These are phyloP conservation scores for Escallonia rubra DNA, from an alignment of 129 eudicot species.

Conservation along the genomic window DNA sequence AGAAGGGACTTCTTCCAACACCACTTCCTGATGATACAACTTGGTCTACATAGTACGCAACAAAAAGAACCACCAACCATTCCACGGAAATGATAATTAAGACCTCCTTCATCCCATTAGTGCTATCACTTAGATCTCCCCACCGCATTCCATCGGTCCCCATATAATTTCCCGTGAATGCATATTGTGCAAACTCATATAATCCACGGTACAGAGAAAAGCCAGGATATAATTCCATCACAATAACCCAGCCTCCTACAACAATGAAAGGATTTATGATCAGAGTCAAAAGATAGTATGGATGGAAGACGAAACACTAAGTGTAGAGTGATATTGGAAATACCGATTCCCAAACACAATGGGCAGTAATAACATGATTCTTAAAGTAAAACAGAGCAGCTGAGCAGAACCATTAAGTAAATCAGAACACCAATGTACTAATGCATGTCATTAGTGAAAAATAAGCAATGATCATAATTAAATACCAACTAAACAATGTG, in stretches of 20 bases:
- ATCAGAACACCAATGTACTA: background rate
- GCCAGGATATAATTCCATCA: slow-evolving; percentile 85
- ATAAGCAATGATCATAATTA: too few species aligned
- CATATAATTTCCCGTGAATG: slow-evolving; percentile 49
- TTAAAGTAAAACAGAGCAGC: too few species aligned
- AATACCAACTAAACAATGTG: too few species aligned
- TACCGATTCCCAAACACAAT: background rate
- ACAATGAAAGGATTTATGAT: background rate
- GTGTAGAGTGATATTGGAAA: background rate
- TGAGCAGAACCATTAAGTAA: too few species aligned
- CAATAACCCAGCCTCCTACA: slow-evolving; percentile 78
- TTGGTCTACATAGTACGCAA: slow-evolving; percentile 75
- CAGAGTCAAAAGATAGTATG: background rate
- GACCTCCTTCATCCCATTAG: slow-evolving; percentile 67
- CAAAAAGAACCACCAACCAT: slow-evolving; percentile 66
- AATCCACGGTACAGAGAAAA: slow-evolving; percentile 76
- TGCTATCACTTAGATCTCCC: slow-evolving; percentile 57
- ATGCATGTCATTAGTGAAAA: background rate
- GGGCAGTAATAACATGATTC: too few species aligned
- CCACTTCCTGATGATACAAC: slow-evolving; percentile 59
- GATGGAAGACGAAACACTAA: background rate
- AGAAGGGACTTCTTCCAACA: slow-evolving; percentile 45
- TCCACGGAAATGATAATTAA: slow-evolving; percentile 69
- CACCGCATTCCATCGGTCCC: slow-evolving; percentile 87
- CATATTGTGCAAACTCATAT: slow-evolving; percentile 74